Base-by-base conservation (phyloP, 768 basidiomycete species). In the Symmetrospora coprosmae region DNA sequence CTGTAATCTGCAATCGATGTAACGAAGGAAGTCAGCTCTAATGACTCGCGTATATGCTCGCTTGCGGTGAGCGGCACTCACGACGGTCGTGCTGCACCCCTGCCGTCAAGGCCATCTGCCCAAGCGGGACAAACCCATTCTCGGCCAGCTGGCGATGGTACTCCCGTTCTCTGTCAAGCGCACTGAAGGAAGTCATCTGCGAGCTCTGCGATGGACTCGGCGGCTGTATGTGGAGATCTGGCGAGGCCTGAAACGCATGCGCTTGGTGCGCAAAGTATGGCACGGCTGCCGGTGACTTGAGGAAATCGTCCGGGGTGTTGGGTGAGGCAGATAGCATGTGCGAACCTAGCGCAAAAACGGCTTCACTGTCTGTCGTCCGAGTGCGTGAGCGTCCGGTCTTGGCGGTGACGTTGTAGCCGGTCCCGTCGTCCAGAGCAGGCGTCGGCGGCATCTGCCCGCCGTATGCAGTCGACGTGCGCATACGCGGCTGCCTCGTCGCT, bases 391-490 rank as follows among this genome's bases (percentile, higher is more conserved):
- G 43, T n/a, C n/a, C n/a, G n/a, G n/a, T n/a, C n/a, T n/a, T n/a
- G n/a, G n/a, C n/a, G n/a, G n/a, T n/a, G n/a, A n/a, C n/a, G n/a
- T n/a, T n/a, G n/a, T n/a, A n/a, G n/a, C n/a, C n/a, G n/a, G n/a
- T n/a, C 9, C 21, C 9, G 9, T 46, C 11, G 43, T 46, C 43
- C n/a, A 34, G 35, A 14, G 23, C 16, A 8, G 51, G 51, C 25
- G 51, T 40, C n/a, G 51, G 51, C 13, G 51, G 51, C 51, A 52
- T n/a, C 33, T 52, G 50, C 4, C 50, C 50, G 28, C 50, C 50
- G 19, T 52, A 52, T 13, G 50, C 50, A 4, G 50, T 52, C 33
- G 50, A 52, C 11, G 50, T 52, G n/a, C n/a, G n/a, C n/a, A n/a
- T n/a, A n/a, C n/a, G n/a, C n/a, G n/a, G n/a, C n/a, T n/a, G n/a